Conservation (phyloP, 2,329 filamentous ascomycete species). For the Didymella pinodella region DNA sequence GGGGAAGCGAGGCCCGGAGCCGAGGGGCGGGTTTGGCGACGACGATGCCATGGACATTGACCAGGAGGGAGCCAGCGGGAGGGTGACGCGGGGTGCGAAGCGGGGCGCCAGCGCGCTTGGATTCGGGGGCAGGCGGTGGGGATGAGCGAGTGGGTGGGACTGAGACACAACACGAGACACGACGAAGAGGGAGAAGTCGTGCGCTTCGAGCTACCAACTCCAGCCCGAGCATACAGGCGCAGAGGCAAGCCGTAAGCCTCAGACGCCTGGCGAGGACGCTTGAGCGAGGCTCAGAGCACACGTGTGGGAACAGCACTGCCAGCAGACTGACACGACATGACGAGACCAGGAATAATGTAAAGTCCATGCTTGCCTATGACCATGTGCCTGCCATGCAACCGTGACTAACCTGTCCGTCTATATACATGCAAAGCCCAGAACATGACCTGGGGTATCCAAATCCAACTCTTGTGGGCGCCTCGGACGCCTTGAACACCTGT, state of each 20-base stretch:
- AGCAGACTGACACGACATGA: not conserved
- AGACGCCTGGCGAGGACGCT: not conserved
- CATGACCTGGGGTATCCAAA: not conserved
- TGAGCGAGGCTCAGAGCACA: not conserved
- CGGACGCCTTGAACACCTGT: conserved; percentile 1
- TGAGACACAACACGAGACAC: not conserved
- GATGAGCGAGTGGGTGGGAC: conserved; percentile 5
- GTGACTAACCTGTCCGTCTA: not conserved
- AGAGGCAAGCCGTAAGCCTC: not conserved
- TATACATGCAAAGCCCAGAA: conserved; percentile 3
- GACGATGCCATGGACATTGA: conserved; percentile 51
- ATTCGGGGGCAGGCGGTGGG: conserved; percentile 40
- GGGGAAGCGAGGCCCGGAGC: conserved; percentile 32
- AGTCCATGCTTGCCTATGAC: conserved; percentile 12
- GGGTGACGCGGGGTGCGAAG: conserved; percentile 41
- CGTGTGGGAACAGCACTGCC: not conserved
- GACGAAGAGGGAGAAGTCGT: not conserved
- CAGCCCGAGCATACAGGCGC: not conserved
- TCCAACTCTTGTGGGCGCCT: not conserved
- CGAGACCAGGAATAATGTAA: not conserved
- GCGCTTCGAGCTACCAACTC: not conserved
- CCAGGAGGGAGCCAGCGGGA: conserved; percentile 41
- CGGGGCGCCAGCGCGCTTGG: conserved; percentile 39
- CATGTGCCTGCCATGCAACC: conserved; percentile 2
- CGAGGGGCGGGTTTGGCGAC: conserved; percentile 28